Base-by-base conservation (phyloP, 495 filamentous ascomycete species). In the Neohortaea acidophila region DNA sequence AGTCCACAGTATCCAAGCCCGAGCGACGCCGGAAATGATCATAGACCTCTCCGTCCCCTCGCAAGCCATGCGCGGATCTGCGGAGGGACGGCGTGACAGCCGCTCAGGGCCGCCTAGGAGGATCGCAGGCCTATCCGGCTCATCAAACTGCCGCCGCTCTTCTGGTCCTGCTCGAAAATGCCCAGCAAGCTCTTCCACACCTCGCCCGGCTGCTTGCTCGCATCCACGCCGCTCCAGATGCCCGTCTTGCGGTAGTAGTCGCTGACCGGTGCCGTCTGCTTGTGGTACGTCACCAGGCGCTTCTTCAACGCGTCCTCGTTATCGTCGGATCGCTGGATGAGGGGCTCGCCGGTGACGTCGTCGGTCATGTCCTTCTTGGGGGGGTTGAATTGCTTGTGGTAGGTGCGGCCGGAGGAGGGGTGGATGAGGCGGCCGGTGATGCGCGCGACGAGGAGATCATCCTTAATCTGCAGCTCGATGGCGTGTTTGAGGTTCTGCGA, bases 331-430 rank as follows among this genome's bases (percentile, higher is more conserved):
- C 89, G 79, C 66, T 96, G 89, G 57, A 96, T 83, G 48, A 99
- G 63, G 21, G 87, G 89, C 68, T 99, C 89, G 55, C 89, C 91
- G 12, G 91, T 94, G 41, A 96, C 56, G 55, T 99, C 89, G 64
- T 99, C 89, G 59, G 72, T 92, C 91, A 96, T 96, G 42, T 69
- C 39, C 43, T 72, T 62, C 71, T 92, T 91, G 47, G 89, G 89
- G n/a, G 89, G 91, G 73, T 94, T 94, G 77, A 99, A 99, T 55
- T 82, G 77, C 61, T 78, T 82, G 72, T 99, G 89, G 69, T 99
- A 99, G 39, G 81, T 83, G 51, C 89, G 84, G 41, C 89, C 89
- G 45, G 84, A 91, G 21, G 86, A 84, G 22, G 86, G 87, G 70
- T 99, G 91, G 51, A 99, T 65, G 39, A 99, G 66, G 48, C 91